A percentile compares a stretch with the other conserved stretches of the same genome.
Evolutionary conservation across 495 filamentous ascomycete species (phyloP).

Genomic region (Aspergillus nanangensis): DNA sequence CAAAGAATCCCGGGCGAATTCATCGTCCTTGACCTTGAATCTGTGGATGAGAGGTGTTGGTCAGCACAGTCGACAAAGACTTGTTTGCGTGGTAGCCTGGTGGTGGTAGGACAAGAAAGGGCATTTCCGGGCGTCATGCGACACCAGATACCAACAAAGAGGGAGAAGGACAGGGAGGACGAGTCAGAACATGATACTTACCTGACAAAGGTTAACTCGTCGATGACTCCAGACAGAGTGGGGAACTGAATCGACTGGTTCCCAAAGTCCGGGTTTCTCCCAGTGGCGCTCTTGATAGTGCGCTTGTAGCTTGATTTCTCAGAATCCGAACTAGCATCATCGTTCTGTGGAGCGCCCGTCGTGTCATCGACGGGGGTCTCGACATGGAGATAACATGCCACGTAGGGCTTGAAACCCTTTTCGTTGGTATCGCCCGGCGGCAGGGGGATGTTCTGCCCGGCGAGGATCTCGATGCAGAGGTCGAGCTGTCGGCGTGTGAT

Average conservation of each 20-base stretch:
- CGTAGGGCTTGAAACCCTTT: conserved; percentile 66
- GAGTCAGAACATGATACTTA: conserved; percentile 31
- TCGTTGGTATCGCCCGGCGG: conserved; percentile 47
- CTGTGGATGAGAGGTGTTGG: conserved; percentile 32
- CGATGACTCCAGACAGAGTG: conserved; percentile 59
- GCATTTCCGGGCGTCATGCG: background rate
- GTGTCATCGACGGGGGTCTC: conserved; percentile 45
- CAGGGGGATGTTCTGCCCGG: conserved; percentile 49
- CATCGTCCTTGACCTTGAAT: conserved; percentile 82
- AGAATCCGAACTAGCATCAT: conserved; percentile 38
- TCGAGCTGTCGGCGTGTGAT: conserved; percentile 30
- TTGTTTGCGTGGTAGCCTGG: background rate
- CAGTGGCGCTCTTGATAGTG: conserved; percentile 56
- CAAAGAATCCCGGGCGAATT: conserved; percentile 67
- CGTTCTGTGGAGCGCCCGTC: conserved; percentile 16
- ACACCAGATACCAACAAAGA: background rate
- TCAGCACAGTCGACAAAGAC: background rate
- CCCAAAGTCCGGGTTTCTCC: conserved; percentile 66
- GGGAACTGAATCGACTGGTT: conserved; percentile 60
- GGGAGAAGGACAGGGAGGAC: background rate
- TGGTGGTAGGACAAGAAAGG: background rate
- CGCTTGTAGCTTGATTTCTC: conserved; percentile 64
- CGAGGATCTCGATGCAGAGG: conserved; percentile 47
- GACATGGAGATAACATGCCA: conserved; percentile 79
- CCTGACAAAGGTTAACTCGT: conserved; percentile 78